Conservation (phyloP, 1,139 yeast species). For the Candida smagusa region DNA sequence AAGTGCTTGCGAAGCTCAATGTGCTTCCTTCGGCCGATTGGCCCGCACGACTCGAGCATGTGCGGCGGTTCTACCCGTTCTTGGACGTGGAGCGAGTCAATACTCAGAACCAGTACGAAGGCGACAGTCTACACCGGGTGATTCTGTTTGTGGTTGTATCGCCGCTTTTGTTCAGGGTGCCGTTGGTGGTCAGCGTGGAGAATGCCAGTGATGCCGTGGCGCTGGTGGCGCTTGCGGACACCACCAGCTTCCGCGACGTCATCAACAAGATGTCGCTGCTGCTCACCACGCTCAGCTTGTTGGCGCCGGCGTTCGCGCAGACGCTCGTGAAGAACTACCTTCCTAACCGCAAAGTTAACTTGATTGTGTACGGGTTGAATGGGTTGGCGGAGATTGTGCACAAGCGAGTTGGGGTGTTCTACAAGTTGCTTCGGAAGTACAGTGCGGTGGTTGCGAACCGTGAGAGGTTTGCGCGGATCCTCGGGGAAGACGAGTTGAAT, state of each 20-base stretch:
- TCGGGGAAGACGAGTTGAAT: conserved; percentile 10
- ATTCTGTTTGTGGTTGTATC: conserved; percentile 21
- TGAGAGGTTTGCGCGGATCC: conserved; percentile 6
- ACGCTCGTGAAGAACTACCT: conserved; percentile 22
- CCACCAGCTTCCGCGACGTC: conserved; percentile 1
- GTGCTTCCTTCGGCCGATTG: conserved; percentile 39
- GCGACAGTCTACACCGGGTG: conserved; percentile 13
- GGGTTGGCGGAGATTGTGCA: conserved; percentile 27
- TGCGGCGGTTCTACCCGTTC: conserved; percentile 26
- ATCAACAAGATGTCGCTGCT: conserved; percentile 2
- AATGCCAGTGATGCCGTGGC: conserved; percentile 17
- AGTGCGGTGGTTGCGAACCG: conserved; percentile 8
- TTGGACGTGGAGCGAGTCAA: conserved; percentile 21
- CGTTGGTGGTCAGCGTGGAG: conserved; percentile 17
- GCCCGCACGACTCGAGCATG: conserved; percentile 25
- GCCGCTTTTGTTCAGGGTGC: conserved; percentile 23
- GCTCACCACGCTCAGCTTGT: conserved; percentile 11
- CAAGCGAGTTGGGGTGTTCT: conserved; percentile 18
- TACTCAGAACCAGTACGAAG: conserved; percentile 12
- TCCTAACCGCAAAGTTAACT: conserved; percentile 25
- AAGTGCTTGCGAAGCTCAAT: conserved; percentile 23
- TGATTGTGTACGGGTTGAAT: conserved; percentile 30
- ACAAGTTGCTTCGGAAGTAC: conserved; percentile 19
- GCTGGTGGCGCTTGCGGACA: conserved; percentile 1
- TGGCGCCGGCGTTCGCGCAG: conserved; percentile 23